These are phyloP conservation scores for Suillus plorans DNA, from an alignment of 768 basidiomycete genomes.

Conservation along the genomic window DNA sequence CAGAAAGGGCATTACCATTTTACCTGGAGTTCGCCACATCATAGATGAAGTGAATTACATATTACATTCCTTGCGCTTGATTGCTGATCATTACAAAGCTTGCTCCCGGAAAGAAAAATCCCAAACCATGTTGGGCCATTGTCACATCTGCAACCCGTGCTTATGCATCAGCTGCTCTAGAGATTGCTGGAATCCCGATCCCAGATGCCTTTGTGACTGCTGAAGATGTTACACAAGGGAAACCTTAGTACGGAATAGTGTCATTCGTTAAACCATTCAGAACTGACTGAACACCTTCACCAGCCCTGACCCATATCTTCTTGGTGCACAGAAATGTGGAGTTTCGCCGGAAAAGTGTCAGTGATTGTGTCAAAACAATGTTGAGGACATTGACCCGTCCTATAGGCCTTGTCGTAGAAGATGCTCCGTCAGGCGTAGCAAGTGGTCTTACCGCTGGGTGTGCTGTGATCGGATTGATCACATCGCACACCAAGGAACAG, in stretches of 20 bases:
- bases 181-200: slow-evolving; percentile 60
- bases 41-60: slow-evolving; percentile 49
- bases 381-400: slow-evolving; percentile 16
- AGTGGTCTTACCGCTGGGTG: slow-evolving; percentile 83
- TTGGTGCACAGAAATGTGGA: slow-evolving; percentile 73
- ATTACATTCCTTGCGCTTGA: slow-evolving; percentile 23
- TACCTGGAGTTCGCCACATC: slow-evolving; percentile 69
- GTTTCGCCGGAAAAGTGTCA: slow-evolving; percentile 63
- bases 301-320: slow-evolving; percentile 88
- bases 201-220: slow-evolving; percentile 78
- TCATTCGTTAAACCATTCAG: background rate
- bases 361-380: slow-evolving; percentile 20
- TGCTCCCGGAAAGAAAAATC: slow-evolving; percentile 26
- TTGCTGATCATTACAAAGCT: slow-evolving; percentile 25
- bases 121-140: slow-evolving; percentile 79
- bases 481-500: slow-evolving; percentile 71
- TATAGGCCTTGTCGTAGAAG: slow-evolving; percentile 83
- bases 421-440: slow-evolving; percentile 82
- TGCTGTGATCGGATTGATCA: slow-evolving; percentile 80
- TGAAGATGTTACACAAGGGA: slow-evolving; percentile 81
- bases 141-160: slow-evolving; percentile 80
- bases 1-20: slow-evolving; percentile 58
- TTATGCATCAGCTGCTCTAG: slow-evolving; percentile 75
- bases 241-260: slow-evolving; percentile 57
- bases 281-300: background rate